These are phyloP conservation scores for Chrysoporthe deuterocubensis DNA, from an alignment of 2,329 filamentous ascomycete genomes.

Conservation along the genomic window DNA sequence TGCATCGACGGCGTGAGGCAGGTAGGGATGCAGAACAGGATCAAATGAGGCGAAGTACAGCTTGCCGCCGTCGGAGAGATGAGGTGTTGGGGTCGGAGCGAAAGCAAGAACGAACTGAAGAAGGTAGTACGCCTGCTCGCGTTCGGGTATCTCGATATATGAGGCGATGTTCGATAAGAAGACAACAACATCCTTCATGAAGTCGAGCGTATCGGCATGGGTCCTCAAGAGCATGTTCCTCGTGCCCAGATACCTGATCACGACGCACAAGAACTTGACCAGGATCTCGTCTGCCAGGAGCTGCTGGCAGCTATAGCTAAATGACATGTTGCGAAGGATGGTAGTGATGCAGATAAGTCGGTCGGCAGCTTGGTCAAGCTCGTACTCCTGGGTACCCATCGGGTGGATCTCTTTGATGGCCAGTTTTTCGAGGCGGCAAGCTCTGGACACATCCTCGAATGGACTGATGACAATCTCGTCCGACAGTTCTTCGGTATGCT, in stretches of 20 bases:
- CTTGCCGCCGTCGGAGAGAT: constrained; percentile 46
- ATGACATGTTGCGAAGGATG: constrained; percentile 90
- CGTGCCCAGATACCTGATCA: constrained; percentile 86
- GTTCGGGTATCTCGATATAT: constrained; percentile 77
- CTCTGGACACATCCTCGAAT: constrained; percentile 85
- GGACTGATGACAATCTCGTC: constrained; percentile 81
- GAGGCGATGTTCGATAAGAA: constrained; percentile 88
- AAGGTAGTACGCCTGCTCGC: constrained; percentile 85
- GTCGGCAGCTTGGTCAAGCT: constrained; percentile 85
- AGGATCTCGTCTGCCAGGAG: constrained; percentile 74
- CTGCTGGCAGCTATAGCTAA: constrained; percentile 73
- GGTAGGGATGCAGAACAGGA: constrained; percentile 80
- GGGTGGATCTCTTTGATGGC: constrained; percentile 72
- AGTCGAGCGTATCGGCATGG: constrained; percentile 85
- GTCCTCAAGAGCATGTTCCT: constrained; percentile 84
- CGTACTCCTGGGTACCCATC: constrained; percentile 77
- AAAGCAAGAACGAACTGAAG: constrained; percentile 91
- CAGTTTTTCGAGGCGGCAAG: constrained; percentile 75
- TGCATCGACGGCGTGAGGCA: constrained; percentile 86
- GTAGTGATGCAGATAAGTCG: constrained; percentile 88
- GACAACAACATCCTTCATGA: constrained; percentile 94
- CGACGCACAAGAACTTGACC: constrained; percentile 80
- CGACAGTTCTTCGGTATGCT: constrained; percentile 82
- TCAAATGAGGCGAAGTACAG: constrained; percentile 83
- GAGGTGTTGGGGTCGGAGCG: constrained; percentile 76